Base-by-base conservation (phyloP, 768 basidiomycete species). In the Hemileccinum rubropunctum region DNA sequence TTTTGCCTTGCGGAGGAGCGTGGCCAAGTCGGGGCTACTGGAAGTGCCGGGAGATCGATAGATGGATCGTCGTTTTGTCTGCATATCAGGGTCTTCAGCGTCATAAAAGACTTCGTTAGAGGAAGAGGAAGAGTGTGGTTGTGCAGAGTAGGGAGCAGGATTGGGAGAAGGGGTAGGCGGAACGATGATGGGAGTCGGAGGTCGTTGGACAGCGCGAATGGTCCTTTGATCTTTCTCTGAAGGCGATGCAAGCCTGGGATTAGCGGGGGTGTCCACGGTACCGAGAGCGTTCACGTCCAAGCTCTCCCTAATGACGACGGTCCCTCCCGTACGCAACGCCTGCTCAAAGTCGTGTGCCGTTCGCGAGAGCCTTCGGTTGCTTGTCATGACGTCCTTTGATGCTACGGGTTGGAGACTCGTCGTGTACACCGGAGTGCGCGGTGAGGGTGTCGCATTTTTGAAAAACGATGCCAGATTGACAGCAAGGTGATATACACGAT, bases 1-100 rank as follows among this genome's bases (percentile, higher is more conserved):
- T 69, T 85, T 91, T 14, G 89, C 86, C 70, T 93, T 94, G 53
- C 86, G 78, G 46, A 94, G 67, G 46, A 97, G 76, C 10, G 91
- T 93, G 4, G 91, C 91, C 18, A 97, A 76, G 69, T 98, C 94
- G 23, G 94, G 95, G 63, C 88, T 92, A 59, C 88, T 91, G 30
- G 92, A 88, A 8, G 91, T 95, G 37, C 92, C 94, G 11, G 88
- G 78, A 17, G 89, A 86, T 50, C 94, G 78, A 66, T 93, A 94
- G 73, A 97, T 81, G 54, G 88, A 90, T 43, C 91, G 80, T 39
- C 91, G 80, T 66, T 88, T 88, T 8, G 80, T 81, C 60, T 86
- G 83, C 60, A 81, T 77, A 58, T 86, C 86, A 10, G 68, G 59
- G 63, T 87, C 84, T 53, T 86, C 83, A 32, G 78, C 75, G 67